These are phyloP conservation scores for Phytophthora brassicae DNA, from an alignment of 352 stramenopile species.

Conservation along the genomic window DNA sequence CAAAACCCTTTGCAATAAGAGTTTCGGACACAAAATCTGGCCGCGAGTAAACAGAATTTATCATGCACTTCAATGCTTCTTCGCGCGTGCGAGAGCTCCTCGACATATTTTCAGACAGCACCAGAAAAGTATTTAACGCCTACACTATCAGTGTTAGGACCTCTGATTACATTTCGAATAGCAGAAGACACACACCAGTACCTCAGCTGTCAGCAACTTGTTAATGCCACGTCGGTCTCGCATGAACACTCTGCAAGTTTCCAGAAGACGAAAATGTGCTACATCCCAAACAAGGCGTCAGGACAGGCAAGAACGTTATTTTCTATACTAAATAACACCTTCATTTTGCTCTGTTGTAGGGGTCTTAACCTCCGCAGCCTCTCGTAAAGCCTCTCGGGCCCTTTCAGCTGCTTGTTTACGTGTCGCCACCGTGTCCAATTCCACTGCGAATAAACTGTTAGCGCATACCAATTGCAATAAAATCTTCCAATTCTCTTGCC, in stretches of 20 bases:
- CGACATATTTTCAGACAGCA: constrained; percentile 16
- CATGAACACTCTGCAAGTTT: constrained; percentile 61
- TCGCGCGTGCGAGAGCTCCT: constrained; percentile 30
- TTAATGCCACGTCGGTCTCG: constrained; percentile 65
- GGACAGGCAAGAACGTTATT: background rate
- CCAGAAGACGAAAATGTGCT: constrained; percentile 33
- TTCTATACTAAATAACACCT: constrained; percentile 11
- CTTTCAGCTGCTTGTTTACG: constrained; percentile 22
- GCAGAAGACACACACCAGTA: constrained; percentile 4
- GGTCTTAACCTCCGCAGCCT: background rate
- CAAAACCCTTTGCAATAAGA: constrained; percentile 26
- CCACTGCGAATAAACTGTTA: constrained; percentile 9
- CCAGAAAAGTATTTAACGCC: constrained; percentile 42
- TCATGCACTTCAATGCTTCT: constrained; percentile 68
- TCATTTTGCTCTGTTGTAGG: constrained; percentile 20
- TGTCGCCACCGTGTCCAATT: constrained; percentile 15
- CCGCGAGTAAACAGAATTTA: constrained; percentile 67
- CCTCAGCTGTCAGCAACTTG: constrained; percentile 47
- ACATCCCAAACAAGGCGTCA: background rate
- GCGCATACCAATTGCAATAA: background rate
- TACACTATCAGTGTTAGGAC: constrained; percentile 10
- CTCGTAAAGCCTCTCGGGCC: constrained; percentile 16
- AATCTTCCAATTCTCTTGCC: constrained; percentile 5
- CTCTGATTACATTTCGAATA: background rate
- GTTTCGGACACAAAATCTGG: constrained; percentile 52